Evolutionary conservation across 257 asterid species (phyloP).

Genomic region (Solanum bukasovii): DNA sequence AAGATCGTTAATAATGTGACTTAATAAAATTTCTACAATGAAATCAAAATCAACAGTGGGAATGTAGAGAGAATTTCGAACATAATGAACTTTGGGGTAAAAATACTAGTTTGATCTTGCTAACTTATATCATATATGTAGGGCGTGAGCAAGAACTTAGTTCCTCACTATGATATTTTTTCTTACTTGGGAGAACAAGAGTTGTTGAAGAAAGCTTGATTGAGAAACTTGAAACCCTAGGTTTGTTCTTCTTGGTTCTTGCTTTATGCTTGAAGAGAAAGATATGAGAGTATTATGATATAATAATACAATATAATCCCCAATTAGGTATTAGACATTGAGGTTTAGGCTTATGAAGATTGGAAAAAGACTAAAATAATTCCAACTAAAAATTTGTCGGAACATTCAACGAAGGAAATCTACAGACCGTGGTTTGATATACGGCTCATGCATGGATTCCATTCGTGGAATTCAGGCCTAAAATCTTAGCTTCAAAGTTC

Average conservation of each 20-base stretch:
- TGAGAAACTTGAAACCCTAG: background rate
- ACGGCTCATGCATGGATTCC: too few relatives aligned
- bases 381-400: background rate
- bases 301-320: background rate
- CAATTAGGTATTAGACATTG: background rate
- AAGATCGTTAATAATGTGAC: background rate
- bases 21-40: too few relatives aligned
- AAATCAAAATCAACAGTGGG: background rate
- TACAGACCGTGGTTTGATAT: background rate
- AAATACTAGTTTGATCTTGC: background rate
- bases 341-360: background rate
- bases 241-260: background rate
- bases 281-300: background rate
- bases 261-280: background rate
- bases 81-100: background rate
- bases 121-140: background rate
- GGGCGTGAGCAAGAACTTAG: background rate
- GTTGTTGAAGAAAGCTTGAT: background rate
- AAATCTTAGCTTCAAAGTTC: background rate
- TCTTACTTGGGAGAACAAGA: background rate
- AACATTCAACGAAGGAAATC: background rate
- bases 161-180: background rate
- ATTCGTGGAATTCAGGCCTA: background rate
- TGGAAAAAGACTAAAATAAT: background rate
- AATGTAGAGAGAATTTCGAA: background rate